These are phyloP conservation scores for Geotrichum cucujoidarum DNA, from an alignment of 1,139 yeast species.

Conservation along the genomic window DNA sequence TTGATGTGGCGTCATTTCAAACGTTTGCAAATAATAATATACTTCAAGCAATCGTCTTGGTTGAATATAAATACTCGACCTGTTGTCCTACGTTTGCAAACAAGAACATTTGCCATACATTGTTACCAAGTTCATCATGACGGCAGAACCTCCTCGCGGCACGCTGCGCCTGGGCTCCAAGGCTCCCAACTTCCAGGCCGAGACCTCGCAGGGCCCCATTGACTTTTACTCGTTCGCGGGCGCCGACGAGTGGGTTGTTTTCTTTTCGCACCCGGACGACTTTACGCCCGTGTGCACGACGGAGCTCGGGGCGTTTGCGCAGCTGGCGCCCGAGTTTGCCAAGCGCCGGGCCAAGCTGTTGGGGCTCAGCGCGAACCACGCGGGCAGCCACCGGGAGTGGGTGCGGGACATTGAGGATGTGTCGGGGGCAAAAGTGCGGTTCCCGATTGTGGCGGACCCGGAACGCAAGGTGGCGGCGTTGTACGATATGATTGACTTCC, in stretches of 20 bases:
- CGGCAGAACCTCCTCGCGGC: constrained; percentile 24
- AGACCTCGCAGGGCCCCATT: constrained; percentile 68
- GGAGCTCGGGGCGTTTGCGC: constrained; percentile 82
- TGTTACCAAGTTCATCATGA: too few species aligned
- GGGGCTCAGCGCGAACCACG: constrained; percentile 71
- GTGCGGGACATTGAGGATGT: constrained; percentile 77
- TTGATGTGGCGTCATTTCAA: too few species aligned
- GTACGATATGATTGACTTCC: constrained; percentile 75
- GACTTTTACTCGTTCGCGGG: constrained; percentile 74
- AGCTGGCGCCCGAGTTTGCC: constrained; percentile 74
- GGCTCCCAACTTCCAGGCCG: constrained; percentile 76
- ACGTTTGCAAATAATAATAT: too few species aligned
- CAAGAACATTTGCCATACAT: too few species aligned
- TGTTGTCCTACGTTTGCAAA: too few species aligned
- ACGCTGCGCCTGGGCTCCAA: constrained; percentile 53
- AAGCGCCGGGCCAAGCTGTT: constrained; percentile 70
- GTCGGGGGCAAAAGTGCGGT: constrained; percentile 57
- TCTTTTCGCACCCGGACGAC: constrained; percentile 84
- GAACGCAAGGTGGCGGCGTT: constrained; percentile 60
- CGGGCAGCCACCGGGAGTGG: constrained; percentile 72
- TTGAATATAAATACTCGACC: too few species aligned
- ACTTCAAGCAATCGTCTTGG: too few species aligned
- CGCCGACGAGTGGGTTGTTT: constrained; percentile 68
- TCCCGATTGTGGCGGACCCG: constrained; percentile 80
- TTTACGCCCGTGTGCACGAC: constrained; percentile 90